Conservation (phyloP, 768 basidiomycete genomes). For the Lanmaoa pseudosensibilis region DNA sequence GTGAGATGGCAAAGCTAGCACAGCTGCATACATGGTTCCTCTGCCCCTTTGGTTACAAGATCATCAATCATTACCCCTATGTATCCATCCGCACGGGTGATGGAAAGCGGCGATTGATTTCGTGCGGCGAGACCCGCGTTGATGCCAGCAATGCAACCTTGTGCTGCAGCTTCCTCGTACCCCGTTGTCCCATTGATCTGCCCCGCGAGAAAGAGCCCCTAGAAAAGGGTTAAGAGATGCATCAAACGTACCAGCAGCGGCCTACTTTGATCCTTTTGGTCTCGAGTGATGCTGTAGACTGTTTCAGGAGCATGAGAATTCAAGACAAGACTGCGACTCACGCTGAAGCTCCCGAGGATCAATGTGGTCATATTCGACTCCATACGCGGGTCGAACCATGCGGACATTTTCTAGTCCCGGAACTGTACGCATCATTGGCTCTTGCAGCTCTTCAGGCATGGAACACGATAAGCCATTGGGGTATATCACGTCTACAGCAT, state of each 20-base stretch:
- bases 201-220: conserved; percentile 86
- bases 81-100: conserved; percentile 85
- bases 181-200: conserved; percentile 95
- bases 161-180: conserved; percentile 92
- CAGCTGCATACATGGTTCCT: conserved; percentile 73
- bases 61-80: conserved; percentile 93
- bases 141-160: conserved; percentile 84
- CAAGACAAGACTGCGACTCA: conserved; percentile 37
- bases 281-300: conserved; percentile 66
- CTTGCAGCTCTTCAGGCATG: conserved; percentile 83
- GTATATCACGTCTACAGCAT: conserved; percentile 70
- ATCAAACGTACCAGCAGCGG: neutral
- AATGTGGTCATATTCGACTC: conserved; percentile 90
- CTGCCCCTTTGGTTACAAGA: conserved; percentile 81
- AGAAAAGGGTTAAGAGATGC: neutral
- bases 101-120: conserved; percentile 51
- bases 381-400: conserved; percentile 85
- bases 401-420: conserved; percentile 82
- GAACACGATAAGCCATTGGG: conserved; percentile 90
- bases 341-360: conserved; percentile 79
- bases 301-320: neutral
- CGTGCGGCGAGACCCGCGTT: conserved; percentile 79
- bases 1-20: neutral
- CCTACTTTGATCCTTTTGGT: conserved; percentile 76
- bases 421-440: conserved; percentile 79